phyloP scores from a whole-genome alignment of 2,329 filamentous ascomycete genomes.

The Clonostachys byssicola region DNA sequence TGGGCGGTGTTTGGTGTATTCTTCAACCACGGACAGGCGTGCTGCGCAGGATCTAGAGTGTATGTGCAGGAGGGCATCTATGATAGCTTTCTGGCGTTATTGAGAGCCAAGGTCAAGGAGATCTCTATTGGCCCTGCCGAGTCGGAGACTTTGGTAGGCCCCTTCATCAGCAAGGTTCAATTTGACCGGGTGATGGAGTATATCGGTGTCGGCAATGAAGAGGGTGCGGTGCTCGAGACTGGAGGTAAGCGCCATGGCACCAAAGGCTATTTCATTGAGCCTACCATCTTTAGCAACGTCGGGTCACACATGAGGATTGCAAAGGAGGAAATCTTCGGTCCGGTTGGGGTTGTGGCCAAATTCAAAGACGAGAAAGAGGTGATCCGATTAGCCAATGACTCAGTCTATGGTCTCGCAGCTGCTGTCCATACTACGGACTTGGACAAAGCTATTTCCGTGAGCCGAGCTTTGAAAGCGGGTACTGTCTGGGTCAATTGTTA shows the following conservation, averaged over 20 bases:
- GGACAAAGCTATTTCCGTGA: slow-evolving; percentile 21
- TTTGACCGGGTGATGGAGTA: too few relatives aligned
- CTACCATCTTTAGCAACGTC: slow-evolving; percentile 14
- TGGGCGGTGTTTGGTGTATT: too few relatives aligned
- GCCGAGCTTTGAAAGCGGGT: slow-evolving; percentile 46
- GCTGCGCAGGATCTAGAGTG: slow-evolving; percentile 92
- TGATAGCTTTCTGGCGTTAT: slow-evolving; percentile 82
- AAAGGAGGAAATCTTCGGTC: slow-evolving; percentile 16
- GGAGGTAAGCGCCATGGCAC: not conserved
- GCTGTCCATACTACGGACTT: slow-evolving; percentile 50
- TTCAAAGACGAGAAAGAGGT: slow-evolving; percentile 13
- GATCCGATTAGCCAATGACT: slow-evolving; percentile 20
- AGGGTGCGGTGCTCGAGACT: too few relatives aligned
- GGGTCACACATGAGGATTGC: slow-evolving; percentile 11
- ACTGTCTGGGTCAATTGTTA: slow-evolving; percentile 27
- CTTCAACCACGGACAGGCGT: slow-evolving; percentile 91
- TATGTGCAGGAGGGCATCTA: slow-evolving; percentile 70
- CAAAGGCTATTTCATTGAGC: slow-evolving; percentile 13
- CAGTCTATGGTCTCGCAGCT: slow-evolving; percentile 45
- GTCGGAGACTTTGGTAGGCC: too few relatives aligned
- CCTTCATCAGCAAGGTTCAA: too few relatives aligned
- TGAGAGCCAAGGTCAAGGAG: slow-evolving; percentile 92
- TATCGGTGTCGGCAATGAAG: too few relatives aligned
- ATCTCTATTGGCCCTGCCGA: slow-evolving; percentile 82
- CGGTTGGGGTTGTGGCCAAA: slow-evolving; percentile 9